A percentile compares a stretch with the other conserved stretches of the same genome.
Evolutionary conservation across 2,329 filamentous ascomycete species (phyloP).

Genomic region (Fusarium heterosporum): DNA sequence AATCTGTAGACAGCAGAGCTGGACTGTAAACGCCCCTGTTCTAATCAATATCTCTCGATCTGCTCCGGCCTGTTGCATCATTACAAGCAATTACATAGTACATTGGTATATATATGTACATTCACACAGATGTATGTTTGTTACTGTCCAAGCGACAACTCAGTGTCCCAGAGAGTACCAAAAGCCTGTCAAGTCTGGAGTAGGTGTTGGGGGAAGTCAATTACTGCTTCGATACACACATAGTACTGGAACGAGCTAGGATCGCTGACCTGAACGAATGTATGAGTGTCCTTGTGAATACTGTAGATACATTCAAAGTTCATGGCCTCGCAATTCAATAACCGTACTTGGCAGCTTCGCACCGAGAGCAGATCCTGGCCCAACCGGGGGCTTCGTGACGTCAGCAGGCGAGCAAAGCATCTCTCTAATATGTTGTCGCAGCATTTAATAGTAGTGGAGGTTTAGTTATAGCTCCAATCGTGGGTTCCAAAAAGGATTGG

Average conservation of each 20-base stretch:
- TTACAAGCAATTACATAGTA: background rate
- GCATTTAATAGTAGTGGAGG: constrained; percentile 17
- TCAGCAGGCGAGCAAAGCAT: constrained; percentile 18
- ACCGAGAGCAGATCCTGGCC: background rate
- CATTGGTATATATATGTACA: background rate
- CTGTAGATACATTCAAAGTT: background rate
- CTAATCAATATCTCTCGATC: constrained; percentile 5
- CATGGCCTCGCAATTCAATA: background rate
- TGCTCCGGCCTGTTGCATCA: constrained; percentile 17
- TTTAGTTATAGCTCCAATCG: constrained; percentile 33
- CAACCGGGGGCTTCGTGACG: constrained; percentile 25
- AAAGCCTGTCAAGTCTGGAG: constrained; percentile 8
- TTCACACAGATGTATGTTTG: too few species aligned
- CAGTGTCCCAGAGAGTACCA: constrained; percentile 12
- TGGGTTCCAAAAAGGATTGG: constrained; percentile 20
- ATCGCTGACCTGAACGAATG: background rate
- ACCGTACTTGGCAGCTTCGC: background rate
- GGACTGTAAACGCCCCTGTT: background rate
- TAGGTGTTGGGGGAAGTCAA: constrained; percentile 3
- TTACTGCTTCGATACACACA: background rate
- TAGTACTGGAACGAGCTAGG: background rate
- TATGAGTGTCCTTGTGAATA: background rate
- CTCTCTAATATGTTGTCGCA: background rate
- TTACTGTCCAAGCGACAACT: constrained; percentile 16
- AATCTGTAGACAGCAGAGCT: background rate